Evolutionary conservation across 768 basidiomycete genomes (phyloP), one percentile per base, ranked within the genome.

Genomic region (Myochromella boudieri): DNA sequence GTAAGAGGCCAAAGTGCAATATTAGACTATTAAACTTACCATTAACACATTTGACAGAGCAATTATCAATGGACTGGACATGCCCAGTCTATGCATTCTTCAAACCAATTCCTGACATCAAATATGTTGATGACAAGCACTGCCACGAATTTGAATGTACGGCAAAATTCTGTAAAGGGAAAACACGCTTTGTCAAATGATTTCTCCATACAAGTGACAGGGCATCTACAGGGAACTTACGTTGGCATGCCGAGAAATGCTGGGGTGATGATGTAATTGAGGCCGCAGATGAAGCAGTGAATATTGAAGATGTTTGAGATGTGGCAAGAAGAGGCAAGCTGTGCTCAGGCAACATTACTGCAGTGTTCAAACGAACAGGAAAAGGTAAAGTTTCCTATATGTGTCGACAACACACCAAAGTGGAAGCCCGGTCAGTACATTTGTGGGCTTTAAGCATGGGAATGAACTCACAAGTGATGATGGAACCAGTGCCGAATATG

Each of bases 371-470:
- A 21, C 18, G 49, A 1, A 58, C 53, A n/a, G 59, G 58, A 0
- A 59, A 61, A 42, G 59, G 57, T 1, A 54, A 55, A 17, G 57
- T 65, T 1, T 59, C 51, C 0, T 69, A 58, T 51, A 64, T 63
- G 0, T 55, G 59, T 40, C 39, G 49, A 17, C 48, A 44, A 12
- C 60, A 57, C 37, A 54, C 53, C 14, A 58, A 53, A 29, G 25
- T 50, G 3, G 57, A 60, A 37, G 41, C 55, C 20, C 37, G 49
- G 62, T 63, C 27, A 28, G 54, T 49, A n/a, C 36, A 37, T 39
- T 17, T 22, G 24, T 4, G 33, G 36, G 37, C 43, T 17, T 1
- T 14, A 37, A 5, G 46, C 48, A 6, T 28, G 51, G 0, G 21
- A 55, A 6, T 29, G 52, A 3, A 56, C 70, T 20, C n/a, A n/a